These are phyloP conservation scores for Chaetomium cochliodes DNA, from an alignment of 495 filamentous ascomycete species.

Conservation along the genomic window DNA sequence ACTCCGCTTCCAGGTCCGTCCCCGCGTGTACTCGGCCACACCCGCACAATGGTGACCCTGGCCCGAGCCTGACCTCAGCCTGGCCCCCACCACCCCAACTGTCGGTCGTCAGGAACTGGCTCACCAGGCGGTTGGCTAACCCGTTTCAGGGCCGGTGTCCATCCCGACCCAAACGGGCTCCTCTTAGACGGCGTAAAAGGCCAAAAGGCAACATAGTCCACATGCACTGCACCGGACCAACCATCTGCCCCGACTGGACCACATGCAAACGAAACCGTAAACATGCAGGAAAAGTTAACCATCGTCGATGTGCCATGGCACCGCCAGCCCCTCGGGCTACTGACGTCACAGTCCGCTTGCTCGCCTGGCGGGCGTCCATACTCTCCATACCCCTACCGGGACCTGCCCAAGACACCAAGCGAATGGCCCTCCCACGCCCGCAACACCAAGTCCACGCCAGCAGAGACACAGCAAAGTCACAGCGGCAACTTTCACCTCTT, in stretches of 20 bases:
- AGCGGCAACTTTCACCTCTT: constrained; percentile 16
- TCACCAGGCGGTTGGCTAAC: neutral
- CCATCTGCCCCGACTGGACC: neutral
- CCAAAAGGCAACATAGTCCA: neutral
- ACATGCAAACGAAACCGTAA: neutral
- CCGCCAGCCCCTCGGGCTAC: neutral
- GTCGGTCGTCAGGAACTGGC: too few species aligned
- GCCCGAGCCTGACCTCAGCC: neutral
- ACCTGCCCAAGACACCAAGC: neutral
- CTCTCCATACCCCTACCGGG: constrained; percentile 13
- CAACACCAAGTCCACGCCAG: neutral
- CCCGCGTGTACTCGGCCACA: neutral
- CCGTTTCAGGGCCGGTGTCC: constrained; percentile 1
- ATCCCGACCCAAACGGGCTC: neutral
- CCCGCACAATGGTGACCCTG: neutral
- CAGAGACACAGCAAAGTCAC: neutral
- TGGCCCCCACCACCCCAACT: neutral
- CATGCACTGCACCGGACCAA: neutral
- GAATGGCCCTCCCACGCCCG: neutral
- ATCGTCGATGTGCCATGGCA: neutral
- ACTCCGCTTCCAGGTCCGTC: neutral
- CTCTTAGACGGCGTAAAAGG: neutral
- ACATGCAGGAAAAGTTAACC: neutral
- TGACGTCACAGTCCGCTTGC: neutral
- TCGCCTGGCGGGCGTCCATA: neutral